Percentiles rank a stretch among this genome's conserved stretches.
Conservation (phyloP, 2,329 filamentous ascomycete genomes). For the Diaporthe velutina region DNA sequence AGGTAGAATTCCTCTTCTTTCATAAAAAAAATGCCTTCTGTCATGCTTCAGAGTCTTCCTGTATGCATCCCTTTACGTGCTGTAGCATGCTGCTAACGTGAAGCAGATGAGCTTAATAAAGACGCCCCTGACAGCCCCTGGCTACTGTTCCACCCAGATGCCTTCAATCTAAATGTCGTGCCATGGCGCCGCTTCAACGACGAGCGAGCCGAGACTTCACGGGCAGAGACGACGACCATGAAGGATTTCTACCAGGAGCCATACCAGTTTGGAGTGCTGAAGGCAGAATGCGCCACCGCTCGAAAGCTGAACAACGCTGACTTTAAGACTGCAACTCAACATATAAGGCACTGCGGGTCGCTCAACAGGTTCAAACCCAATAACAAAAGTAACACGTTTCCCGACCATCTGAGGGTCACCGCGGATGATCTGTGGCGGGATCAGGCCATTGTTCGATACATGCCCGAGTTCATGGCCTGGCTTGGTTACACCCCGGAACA, state of each 20-base stretch:
- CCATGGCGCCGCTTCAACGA: slow-evolving; percentile 11
- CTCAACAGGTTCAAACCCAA: not conserved
- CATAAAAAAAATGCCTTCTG: not conserved
- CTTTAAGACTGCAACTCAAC: not conserved
- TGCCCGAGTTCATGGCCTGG: slow-evolving; percentile 9
- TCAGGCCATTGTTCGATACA: not conserved
- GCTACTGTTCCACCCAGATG: slow-evolving; percentile 12
- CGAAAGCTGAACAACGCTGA: not conserved
- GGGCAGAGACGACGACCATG: not conserved
- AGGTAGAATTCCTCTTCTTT: not conserved
- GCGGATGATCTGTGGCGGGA: not conserved
- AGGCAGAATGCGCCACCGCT: not conserved
- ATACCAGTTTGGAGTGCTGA: not conserved
- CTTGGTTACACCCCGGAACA: not conserved
- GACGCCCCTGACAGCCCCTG: not conserved
- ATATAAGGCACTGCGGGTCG: not conserved
- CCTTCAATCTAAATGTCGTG: not conserved
- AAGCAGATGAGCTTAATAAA: not conserved
- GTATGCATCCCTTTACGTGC: not conserved
- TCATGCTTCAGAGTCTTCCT: not conserved
- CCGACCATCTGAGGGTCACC: not conserved
- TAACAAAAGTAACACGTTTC: not conserved
- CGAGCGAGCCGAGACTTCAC: not conserved
- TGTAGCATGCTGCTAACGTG: not conserved
- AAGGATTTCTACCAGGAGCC: slow-evolving; percentile 4